Percentiles rank a stretch among this genome's conserved stretches.
Evolutionary conservation across 2,329 filamentous ascomycete genomes (phyloP).

Genomic region (Celoporthe dispersa): DNA sequence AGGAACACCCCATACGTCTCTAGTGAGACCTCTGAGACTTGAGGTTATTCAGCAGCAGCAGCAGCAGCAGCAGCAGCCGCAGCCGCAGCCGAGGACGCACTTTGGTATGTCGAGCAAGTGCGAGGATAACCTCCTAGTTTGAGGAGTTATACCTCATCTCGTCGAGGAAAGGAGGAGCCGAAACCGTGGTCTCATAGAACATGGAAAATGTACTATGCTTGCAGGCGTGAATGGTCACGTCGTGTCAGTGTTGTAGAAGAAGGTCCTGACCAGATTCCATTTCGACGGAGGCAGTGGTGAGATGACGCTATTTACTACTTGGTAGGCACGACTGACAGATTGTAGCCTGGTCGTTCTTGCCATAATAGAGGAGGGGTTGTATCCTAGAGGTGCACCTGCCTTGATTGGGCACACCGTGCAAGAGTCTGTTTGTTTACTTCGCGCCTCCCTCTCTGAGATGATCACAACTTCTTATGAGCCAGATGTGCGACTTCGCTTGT

Average conservation of each 20-base stretch:
- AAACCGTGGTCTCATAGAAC: background rate
- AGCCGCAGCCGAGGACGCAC: background rate
- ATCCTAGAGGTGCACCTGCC: background rate
- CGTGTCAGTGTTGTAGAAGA: background rate
- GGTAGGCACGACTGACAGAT: background rate
- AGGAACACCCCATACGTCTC: background rate
- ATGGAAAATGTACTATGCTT: background rate
- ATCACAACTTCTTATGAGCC: background rate
- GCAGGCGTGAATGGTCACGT: background rate
- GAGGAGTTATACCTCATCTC: background rate
- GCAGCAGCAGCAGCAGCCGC: too few relatives aligned
- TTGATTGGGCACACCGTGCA: background rate
- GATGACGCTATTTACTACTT: background rate
- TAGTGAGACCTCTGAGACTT: background rate
- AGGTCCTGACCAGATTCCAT: background rate
- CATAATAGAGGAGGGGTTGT: background rate
- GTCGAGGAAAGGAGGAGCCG: background rate
- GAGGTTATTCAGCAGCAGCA: background rate
- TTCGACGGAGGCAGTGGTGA: background rate
- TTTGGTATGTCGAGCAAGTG: background rate
- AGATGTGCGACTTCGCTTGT: background rate
- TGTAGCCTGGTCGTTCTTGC: background rate
- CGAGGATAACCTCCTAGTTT: background rate
- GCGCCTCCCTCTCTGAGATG: background rate
- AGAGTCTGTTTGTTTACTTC: background rate